Percentiles rank a stretch among this genome's conserved stretches.
Evolutionary conservation across 164 flowering plant species (phyloP).

Genomic region (Cinnamomum micranthum): DNA sequence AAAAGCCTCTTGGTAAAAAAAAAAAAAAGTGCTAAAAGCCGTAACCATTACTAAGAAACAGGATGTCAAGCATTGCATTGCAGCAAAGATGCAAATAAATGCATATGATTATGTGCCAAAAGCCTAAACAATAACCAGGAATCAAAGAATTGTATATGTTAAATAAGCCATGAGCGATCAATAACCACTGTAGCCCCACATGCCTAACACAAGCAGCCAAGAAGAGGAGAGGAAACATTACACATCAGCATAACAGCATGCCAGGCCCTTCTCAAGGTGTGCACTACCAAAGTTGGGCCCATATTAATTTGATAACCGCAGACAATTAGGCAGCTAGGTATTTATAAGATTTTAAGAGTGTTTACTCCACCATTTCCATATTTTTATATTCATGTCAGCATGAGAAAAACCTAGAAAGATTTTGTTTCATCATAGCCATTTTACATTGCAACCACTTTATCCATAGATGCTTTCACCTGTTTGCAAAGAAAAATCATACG

Average conservation of each 20-base stretch:
- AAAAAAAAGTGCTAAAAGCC: not conserved
- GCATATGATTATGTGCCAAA: not conserved
- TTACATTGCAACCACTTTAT: too few species aligned
- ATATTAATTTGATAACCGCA: too few species aligned
- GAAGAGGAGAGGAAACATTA: not conserved
- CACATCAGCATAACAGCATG: not conserved
- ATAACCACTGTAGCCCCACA: not conserved
- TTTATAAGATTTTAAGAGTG: too few species aligned
- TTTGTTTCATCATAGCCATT: too few species aligned
- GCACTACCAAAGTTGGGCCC: not conserved
- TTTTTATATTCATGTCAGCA: too few species aligned
- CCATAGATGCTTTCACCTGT: too few species aligned
- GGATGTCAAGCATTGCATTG: too few species aligned
- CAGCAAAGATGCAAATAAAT: not conserved
- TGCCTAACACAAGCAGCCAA: not conserved
- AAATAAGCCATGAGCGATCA: not conserved
- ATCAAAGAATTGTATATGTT: not conserved
- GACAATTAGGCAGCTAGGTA: too few species aligned
- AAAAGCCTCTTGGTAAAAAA: not conserved
- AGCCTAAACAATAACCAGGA: not conserved
- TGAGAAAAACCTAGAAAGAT: too few species aligned
- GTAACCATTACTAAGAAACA: too few species aligned
- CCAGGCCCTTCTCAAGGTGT: not conserved
- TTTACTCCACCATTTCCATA: too few species aligned
- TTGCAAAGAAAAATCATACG: too few species aligned